These are phyloP conservation scores for Scedosporium apiospermum DNA, from an alignment of 2,329 filamentous ascomycete species.

Conservation along the genomic window DNA sequence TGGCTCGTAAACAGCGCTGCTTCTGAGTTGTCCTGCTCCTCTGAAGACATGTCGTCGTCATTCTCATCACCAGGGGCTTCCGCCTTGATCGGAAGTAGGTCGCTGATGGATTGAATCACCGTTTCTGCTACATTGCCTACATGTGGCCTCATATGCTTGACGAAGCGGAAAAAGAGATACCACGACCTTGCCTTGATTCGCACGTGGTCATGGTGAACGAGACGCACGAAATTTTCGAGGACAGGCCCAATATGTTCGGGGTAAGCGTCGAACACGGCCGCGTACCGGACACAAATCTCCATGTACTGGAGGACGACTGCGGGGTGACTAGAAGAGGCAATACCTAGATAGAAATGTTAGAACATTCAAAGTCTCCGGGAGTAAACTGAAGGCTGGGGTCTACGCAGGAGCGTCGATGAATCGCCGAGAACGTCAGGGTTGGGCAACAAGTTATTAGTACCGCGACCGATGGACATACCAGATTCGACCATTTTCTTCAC, in stretches of 20 bases:
- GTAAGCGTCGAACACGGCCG: constrained; percentile 82
- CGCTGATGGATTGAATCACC: constrained; percentile 80
- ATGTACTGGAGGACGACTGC: constrained; percentile 93
- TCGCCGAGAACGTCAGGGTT: neutral
- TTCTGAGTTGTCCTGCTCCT: constrained; percentile 82
- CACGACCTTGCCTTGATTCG: constrained; percentile 86
- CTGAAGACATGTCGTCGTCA: constrained; percentile 91
- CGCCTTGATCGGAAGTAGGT: constrained; percentile 83
- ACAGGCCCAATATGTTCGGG: constrained; percentile 73
- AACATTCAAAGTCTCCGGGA: neutral
- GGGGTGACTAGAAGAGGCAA: constrained; percentile 78
- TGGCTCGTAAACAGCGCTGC: constrained; percentile 87
- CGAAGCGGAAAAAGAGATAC: constrained; percentile 92
- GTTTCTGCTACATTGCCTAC: constrained; percentile 85
- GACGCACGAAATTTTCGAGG: constrained; percentile 80
- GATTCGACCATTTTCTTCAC: constrained; percentile 94
- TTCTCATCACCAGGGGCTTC: constrained; percentile 68
- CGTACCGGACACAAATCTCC: constrained; percentile 95
- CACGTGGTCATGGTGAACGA: constrained; percentile 80
- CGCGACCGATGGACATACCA: constrained; percentile 41
- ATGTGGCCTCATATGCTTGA: constrained; percentile 75
- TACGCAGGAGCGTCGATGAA: too few species aligned
- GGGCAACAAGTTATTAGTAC: neutral
- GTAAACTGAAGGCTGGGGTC: too few species aligned
- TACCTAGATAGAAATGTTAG: constrained; percentile 39